Percentiles rank a stretch among this genome's conserved stretches.
These are phyloP conservation scores for Aspergillus sclerotialis DNA, from an alignment of 2,329 filamentous ascomycete species.

Conservation along the genomic window DNA sequence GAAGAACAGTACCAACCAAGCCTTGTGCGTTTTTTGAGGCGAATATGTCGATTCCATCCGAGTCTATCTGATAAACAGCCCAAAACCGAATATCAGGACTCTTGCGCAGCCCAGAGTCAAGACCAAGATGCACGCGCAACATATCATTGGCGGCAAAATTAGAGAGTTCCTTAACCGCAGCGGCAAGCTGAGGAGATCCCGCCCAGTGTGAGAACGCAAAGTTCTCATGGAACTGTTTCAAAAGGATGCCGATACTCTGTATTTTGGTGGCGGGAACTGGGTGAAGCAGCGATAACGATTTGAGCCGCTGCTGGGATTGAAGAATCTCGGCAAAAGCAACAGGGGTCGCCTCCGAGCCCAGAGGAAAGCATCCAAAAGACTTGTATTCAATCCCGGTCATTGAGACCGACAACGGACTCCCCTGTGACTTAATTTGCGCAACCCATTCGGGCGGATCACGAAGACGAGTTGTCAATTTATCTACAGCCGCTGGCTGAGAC, in stretches of 20 bases:
- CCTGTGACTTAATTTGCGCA: constrained; percentile 22
- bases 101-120: constrained; percentile 37
- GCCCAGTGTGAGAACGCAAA: constrained; percentile 14
- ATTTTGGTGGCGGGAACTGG: constrained; percentile 28
- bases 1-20: constrained; percentile 36
- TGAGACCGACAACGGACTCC: constrained; percentile 33
- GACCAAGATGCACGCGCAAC: constrained; percentile 27
- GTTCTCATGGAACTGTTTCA: constrained; percentile 24
- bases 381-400: constrained; percentile 30
- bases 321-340: constrained; percentile 40
- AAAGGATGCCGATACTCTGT: constrained; percentile 24
- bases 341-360: constrained; percentile 36
- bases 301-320: constrained; percentile 38
- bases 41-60: constrained; percentile 31
- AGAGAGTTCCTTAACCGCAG: constrained; percentile 24
- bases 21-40: constrained; percentile 40
- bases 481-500: constrained; percentile 2
- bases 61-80: constrained; percentile 32
- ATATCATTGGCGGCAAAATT: constrained; percentile 19
- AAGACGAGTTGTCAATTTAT: constrained; percentile 9
- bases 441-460: constrained; percentile 28
- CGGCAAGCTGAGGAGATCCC: constrained; percentile 13
- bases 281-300: constrained; percentile 35
- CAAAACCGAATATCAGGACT: constrained; percentile 32
- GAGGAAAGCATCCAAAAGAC: constrained; percentile 40